Evolutionary conservation across 2,329 filamentous ascomycete genomes (phyloP).

Genomic region (Penicillium paneum): DNA sequence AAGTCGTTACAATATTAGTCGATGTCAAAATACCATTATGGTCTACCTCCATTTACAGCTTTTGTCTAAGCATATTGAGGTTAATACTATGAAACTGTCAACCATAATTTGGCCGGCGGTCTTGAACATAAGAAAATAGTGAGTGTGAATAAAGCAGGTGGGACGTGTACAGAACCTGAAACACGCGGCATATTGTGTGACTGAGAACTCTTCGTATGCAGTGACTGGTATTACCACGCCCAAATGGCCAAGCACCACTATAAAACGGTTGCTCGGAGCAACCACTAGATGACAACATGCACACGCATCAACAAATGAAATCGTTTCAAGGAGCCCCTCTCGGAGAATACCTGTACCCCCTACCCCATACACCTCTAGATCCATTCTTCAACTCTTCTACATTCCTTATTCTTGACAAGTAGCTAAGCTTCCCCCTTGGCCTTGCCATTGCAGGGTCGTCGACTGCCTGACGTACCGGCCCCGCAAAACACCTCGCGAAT

Average conservation of each 20-base stretch:
- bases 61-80: neutral
- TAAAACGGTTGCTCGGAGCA: constrained; percentile 33
- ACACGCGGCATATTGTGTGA: neutral
- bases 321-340: constrained; percentile 18
- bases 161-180: constrained; percentile 4
- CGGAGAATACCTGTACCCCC: constrained; percentile 28
- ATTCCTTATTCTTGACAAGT: constrained; percentile 17
- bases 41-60: neutral
- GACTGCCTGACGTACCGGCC: constrained; percentile 21
- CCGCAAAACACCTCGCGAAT: constrained; percentile 16
- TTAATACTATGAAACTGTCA: neutral
- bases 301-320: constrained; percentile 29
- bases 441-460: constrained; percentile 17
- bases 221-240: constrained; percentile 3
- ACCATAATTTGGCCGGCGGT: neutral
- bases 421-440: constrained; percentile 17
- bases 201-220: neutral
- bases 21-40: neutral
- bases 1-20: neutral
- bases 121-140: neutral
- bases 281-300: constrained; percentile 28
- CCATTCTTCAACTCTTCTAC: constrained; percentile 22
- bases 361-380: constrained; percentile 28
- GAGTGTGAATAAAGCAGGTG: neutral
- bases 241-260: constrained; percentile 16